Percentiles rank a stretch among this genome's conserved stretches.
Conservation (phyloP, 345 rosid species). For the Eucalyptus tenuipes region DNA sequence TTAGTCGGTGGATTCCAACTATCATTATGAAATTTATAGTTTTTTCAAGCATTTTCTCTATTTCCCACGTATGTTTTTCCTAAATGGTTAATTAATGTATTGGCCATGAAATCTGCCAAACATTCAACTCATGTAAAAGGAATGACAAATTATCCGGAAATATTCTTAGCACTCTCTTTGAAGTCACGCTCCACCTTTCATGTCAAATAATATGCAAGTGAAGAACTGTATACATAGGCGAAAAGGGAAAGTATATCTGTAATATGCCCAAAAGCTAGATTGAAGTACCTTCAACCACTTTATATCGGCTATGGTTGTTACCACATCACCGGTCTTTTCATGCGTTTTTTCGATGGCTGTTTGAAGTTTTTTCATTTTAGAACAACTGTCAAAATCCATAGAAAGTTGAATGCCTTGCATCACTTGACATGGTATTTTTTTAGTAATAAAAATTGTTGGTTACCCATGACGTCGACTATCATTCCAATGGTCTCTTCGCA, state of each 20-base stretch:
- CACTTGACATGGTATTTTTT: background rate
- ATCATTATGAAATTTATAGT: background rate
- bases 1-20: background rate
- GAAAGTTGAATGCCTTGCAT: background rate
- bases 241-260: background rate
- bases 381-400: background rate
- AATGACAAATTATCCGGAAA: background rate
- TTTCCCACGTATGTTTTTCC: background rate
- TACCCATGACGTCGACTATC: background rate
- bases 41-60: background rate
- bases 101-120: background rate
- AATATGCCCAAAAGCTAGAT: background rate
- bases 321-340: background rate
- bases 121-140: background rate
- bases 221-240: background rate
- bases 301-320: background rate
- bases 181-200: background rate
- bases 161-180: background rate
- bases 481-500: background rate
- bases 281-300: background rate
- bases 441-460: background rate
- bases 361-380: background rate
- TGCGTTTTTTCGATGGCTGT: background rate
- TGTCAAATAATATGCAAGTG: background rate
- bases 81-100: background rate